Evolutionary conservation across 2,329 filamentous ascomycete genomes (phyloP), one percentile per base, ranked within the genome.

Genomic region (Bipolaris bicolor): DNA sequence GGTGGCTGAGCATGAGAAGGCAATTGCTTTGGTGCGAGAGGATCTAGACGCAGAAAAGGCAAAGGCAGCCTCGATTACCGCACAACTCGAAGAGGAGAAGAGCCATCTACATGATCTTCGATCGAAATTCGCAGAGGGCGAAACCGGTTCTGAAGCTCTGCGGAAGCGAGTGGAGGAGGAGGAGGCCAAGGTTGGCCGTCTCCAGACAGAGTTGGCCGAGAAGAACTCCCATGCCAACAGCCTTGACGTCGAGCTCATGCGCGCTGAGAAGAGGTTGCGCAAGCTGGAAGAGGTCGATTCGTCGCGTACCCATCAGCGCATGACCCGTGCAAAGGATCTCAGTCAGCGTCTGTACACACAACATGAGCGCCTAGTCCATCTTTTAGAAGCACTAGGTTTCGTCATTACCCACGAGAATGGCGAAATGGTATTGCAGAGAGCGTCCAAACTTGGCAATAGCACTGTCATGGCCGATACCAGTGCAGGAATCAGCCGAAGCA

Each of bases 351-450:
- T 97, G 3, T 96, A 91, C 73, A 84, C 87, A 1, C 91, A 97
- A 60, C 93, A 95, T 61, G 90, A 96, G 65, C 88, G 91, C 22
- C 82, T 97, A n/a, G 85, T 86, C 57, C 87, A 89, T 49, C 86
- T 99, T 46, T 82, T 99, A 0, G 93, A 98, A 71, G 86, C 92
- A 29, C 83, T 98, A 4, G 94, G 94, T 11, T 97, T 95, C 71
- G 87, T 89, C 0, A 84, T 98, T 15, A 86, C 87, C 2, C 87
- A 91, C 33, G 87, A 92, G 61, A 87, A 89, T 39, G 86, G 86
- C 20, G 82, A 82, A 13, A 91, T 96, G 84, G 78, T 84, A 1
- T 88, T 97, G 47, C 90, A 92, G 70, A 90, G 92, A 55, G 83
- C 83, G 2, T 86, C 84, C 1, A 87, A 84, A 67, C 79, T 85